Evolutionary conservation across 305 asterid genomes (phyloP).

Genomic region (Solanum hybrid): DNA sequence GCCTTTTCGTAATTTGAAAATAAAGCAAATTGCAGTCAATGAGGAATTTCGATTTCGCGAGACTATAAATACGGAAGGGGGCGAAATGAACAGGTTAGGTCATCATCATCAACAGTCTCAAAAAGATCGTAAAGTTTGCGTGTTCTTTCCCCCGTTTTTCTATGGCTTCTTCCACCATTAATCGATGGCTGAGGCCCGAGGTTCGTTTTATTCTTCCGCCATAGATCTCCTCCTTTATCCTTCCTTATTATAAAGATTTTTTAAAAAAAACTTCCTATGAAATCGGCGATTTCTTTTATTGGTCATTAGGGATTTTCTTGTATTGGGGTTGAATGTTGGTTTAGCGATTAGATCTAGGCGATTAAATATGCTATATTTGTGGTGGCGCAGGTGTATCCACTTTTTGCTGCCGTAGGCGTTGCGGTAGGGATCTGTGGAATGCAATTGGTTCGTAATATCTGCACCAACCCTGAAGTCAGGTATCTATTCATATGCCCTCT

Average conservation of each 20-base stretch:
- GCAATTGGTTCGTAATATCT: conserved; percentile 77
- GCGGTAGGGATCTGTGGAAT: conserved; percentile 87
- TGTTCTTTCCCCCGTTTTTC: not conserved
- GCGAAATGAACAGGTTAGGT: not conserved
- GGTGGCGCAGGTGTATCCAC: conserved; percentile 53
- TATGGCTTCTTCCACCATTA: conserved; percentile 61
- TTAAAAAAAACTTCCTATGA: not conserved
- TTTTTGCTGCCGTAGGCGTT: conserved; percentile 73
- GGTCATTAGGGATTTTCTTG: no score
- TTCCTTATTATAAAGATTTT: not conserved
- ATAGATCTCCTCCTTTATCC: conserved; percentile 1
- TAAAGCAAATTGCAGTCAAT: not conserved
- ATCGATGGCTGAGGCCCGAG: conserved; percentile 94
- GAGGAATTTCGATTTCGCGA: not conserved
- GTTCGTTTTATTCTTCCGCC: conserved; percentile 13
- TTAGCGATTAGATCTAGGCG: conserved; percentile 24
- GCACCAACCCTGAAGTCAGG: conserved; percentile 89
- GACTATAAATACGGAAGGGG: not conserved
- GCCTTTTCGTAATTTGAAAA: not conserved
- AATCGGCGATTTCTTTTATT: not conserved
- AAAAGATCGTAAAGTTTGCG: not conserved
- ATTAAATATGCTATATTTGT: not conserved
- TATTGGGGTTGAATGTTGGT: not conserved
- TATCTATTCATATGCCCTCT: conserved; percentile 6
- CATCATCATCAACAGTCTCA: not conserved